phyloP scores from a whole-genome alignment of 1,284 basidiomycete genomes.

The Malassezia cuniculi region DNA sequence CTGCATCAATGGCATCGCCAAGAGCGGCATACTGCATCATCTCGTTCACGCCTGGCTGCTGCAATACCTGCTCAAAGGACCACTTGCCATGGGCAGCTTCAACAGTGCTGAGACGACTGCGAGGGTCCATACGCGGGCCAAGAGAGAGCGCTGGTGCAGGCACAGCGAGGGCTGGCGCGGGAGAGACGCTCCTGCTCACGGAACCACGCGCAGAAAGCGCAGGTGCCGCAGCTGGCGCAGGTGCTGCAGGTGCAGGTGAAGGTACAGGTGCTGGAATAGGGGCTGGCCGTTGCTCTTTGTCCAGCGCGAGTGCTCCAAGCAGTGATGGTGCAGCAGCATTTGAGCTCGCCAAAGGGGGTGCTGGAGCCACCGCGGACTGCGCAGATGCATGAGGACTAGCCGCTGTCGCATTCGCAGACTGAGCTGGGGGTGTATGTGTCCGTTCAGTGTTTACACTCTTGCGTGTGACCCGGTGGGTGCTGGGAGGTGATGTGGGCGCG shows the following conservation, averaged over 20 bases:
- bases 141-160: not conserved
- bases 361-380: too few species aligned
- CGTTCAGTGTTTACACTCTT: too few species aligned
- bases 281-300: conserved; percentile 13
- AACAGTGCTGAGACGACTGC: conserved; percentile 24
- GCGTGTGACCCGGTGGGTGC: too few species aligned
- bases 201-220: too few species aligned
- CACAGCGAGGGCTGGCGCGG: not conserved
- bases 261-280: not conserved
- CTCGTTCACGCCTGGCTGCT: conserved; percentile 23
- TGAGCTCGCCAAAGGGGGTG: too few species aligned
- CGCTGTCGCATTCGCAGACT: too few species aligned
- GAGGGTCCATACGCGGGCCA: not conserved
- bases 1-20: conserved; percentile 20
- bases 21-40: conserved; percentile 31
- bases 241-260: too few species aligned
- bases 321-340: too few species aligned
- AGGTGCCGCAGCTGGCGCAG: not conserved
- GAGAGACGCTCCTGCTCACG: not conserved
- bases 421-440: too few species aligned
- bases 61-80: conserved; percentile 30
- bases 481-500: too few species aligned
- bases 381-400: too few species aligned
- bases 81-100: conserved; percentile 33
- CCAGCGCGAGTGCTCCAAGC: too few species aligned